phyloP scores from a whole-genome alignment of 768 basidiomycete genomes.

The Amanita exitialis region DNA sequence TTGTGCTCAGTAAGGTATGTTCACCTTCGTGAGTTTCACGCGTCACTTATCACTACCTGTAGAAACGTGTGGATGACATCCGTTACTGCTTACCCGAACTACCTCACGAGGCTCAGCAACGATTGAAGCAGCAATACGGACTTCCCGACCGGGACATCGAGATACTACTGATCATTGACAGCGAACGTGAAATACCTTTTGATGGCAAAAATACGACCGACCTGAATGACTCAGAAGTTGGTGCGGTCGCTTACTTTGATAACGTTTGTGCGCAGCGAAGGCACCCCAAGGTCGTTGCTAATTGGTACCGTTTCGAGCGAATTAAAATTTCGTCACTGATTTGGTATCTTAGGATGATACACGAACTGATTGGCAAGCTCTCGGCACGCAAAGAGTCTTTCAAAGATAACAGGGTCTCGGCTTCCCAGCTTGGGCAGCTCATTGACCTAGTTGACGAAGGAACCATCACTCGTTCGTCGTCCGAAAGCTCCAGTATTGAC shows the following conservation, averaged over 20 bases:
- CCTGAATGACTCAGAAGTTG: slow-evolving; percentile 11
- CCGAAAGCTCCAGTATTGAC: not conserved
- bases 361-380: slow-evolving; percentile 79
- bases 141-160: slow-evolving; percentile 60
- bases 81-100: slow-evolving; percentile 59
- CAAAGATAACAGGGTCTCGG: slow-evolving; percentile 49
- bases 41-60: not conserved
- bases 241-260: slow-evolving; percentile 78
- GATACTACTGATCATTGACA: slow-evolving; percentile 66
- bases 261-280: slow-evolving; percentile 41
- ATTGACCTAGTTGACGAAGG: slow-evolving; percentile 63
- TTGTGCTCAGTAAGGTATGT: slow-evolving; percentile 45
- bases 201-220: slow-evolving; percentile 36
- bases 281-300: slow-evolving; percentile 64
- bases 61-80: slow-evolving; percentile 57
- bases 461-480: slow-evolving; percentile 54
- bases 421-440: slow-evolving; percentile 61
- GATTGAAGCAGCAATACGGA: slow-evolving; percentile 39
- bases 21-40: not conserved
- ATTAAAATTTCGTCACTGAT: slow-evolving; percentile 5
- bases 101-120: slow-evolving; percentile 48
- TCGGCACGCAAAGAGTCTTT: slow-evolving; percentile 43
- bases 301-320: slow-evolving; percentile 54
- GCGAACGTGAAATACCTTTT: slow-evolving; percentile 47
- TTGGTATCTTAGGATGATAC: slow-evolving; percentile 57